phyloP scores from a whole-genome alignment of 306 rosid species.

The Corylus avellana region DNA sequence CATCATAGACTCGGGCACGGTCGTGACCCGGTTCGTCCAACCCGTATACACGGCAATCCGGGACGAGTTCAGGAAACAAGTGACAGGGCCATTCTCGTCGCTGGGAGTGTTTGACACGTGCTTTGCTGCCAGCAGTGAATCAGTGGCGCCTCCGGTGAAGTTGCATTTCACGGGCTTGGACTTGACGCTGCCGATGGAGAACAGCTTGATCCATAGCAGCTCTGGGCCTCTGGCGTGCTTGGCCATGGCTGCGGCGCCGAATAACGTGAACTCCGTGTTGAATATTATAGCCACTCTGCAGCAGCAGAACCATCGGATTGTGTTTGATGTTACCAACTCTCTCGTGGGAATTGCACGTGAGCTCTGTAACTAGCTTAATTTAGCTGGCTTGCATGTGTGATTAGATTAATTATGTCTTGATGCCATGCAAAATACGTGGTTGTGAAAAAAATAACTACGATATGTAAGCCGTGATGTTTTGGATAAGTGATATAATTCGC shows the following conservation, averaged over 20 bases:
- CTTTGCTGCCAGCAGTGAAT: constrained; percentile 50
- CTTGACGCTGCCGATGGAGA: constrained; percentile 67
- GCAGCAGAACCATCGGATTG: constrained; percentile 84
- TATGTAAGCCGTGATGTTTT: not conserved
- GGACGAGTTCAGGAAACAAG: constrained; percentile 82
- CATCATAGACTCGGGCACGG: constrained; percentile 83
- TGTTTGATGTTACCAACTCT: constrained; percentile 78
- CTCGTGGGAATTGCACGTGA: constrained; percentile 87
- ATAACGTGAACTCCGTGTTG: constrained; percentile 76
- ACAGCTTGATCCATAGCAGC: constrained; percentile 82
- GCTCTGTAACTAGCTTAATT: constrained; percentile 67
- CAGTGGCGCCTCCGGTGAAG: constrained; percentile 52
- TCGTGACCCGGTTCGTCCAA: constrained; percentile 67
- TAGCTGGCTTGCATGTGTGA: not conserved
- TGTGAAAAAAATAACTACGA: not conserved
- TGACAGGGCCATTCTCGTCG: constrained; percentile 55
- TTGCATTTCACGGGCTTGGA: constrained; percentile 62
- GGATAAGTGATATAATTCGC: no score
- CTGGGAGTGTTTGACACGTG: constrained; percentile 91
- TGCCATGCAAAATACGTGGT: not conserved
- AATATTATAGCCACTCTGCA: constrained; percentile 90
- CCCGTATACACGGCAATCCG: constrained; percentile 68
- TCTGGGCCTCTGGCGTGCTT: constrained; percentile 80
- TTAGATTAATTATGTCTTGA: not conserved
- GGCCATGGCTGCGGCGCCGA: constrained; percentile 89